Percentiles rank a stretch among this genome's conserved stretches.
These are phyloP conservation scores for Eragrostis tef DNA, from an alignment of 202 grass and related monocot species.

Conservation along the genomic window DNA sequence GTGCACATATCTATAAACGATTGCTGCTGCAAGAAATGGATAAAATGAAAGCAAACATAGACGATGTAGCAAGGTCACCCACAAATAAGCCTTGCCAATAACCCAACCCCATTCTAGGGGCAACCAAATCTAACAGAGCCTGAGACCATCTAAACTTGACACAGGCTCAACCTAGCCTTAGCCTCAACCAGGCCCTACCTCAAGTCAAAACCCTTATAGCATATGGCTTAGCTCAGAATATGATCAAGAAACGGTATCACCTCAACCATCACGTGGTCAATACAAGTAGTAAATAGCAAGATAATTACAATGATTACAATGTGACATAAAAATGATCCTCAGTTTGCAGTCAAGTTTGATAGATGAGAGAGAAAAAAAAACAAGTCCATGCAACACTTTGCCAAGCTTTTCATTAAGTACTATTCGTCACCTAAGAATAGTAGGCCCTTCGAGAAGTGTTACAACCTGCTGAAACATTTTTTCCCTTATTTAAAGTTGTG, in stretches of 20 bases:
- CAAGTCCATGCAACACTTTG: not conserved
- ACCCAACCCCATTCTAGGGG: not conserved
- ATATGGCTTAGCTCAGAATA: not conserved
- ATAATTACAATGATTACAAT: no score
- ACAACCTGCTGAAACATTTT: not conserved
- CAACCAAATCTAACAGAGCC: not conserved
- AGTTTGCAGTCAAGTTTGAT: not conserved
- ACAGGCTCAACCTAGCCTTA: not conserved
- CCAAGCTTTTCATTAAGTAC: not conserved
- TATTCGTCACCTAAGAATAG: conserved; percentile 11
- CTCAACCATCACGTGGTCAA: conserved; percentile 17
- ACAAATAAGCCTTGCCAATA: not conserved
- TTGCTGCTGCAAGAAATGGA: no score
- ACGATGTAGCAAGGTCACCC: not conserved
- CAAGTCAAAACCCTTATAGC: not conserved
- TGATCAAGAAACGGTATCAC: not conserved
- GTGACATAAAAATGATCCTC: no score
- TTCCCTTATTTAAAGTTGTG: conserved; percentile 10
- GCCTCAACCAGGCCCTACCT: not conserved
- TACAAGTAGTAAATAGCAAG: not conserved
- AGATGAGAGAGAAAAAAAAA: not conserved
- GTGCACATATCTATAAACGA: not conserved
- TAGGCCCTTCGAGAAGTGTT: not conserved
- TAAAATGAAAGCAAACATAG: not conserved
- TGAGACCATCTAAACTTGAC: not conserved